Percentiles rank a stretch among this genome's conserved stretches.
Evolutionary conservation across 1,284 basidiomycete species (phyloP).

Genomic region (Mycosarcoma mackinlayi): DNA sequence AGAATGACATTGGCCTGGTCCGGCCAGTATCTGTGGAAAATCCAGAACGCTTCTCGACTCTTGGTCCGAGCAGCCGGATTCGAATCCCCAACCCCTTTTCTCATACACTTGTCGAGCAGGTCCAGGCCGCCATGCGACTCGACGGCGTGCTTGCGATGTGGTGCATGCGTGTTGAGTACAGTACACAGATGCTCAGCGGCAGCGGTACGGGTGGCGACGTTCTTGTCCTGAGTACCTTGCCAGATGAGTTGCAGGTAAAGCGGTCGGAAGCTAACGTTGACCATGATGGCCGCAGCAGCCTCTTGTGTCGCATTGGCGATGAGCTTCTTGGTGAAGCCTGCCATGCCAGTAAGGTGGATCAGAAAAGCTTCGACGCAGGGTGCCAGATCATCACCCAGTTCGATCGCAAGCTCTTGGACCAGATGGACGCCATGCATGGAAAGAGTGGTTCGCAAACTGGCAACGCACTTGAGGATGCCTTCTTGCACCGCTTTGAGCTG

Average conservation of each 20-base stretch:
- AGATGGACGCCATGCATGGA: constrained; percentile 82
- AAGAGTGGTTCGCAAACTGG: constrained; percentile 91
- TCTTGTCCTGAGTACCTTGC: constrained; percentile 84
- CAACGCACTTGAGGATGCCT: constrained; percentile 85
- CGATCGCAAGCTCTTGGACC: constrained; percentile 78
- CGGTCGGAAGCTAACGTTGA: constrained; percentile 76
- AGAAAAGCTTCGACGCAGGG: constrained; percentile 73
- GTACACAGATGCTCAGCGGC: constrained; percentile 69
- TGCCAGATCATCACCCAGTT: constrained; percentile 73
- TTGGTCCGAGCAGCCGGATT: constrained; percentile 83
- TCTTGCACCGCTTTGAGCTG: constrained; percentile 83
- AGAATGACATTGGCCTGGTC: constrained; percentile 76
- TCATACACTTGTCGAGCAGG: constrained; percentile 75
- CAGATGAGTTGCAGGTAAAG: constrained; percentile 82
- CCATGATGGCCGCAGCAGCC: constrained; percentile 77
- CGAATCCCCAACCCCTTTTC: constrained; percentile 79
- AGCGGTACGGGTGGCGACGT: constrained; percentile 79
- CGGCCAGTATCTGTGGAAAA: constrained; percentile 80
- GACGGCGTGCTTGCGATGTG: constrained; percentile 58
- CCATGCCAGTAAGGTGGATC: constrained; percentile 83
- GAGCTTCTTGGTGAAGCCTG: constrained; percentile 94
- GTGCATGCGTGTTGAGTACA: constrained; percentile 65
- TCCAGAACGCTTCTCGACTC: constrained; percentile 82
- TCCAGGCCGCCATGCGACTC: constrained; percentile 72
- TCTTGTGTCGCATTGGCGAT: constrained; percentile 86